Base-by-base conservation (phyloP, 2,329 filamentous ascomycete genomes). In the Chalaropsis ovoidea region DNA sequence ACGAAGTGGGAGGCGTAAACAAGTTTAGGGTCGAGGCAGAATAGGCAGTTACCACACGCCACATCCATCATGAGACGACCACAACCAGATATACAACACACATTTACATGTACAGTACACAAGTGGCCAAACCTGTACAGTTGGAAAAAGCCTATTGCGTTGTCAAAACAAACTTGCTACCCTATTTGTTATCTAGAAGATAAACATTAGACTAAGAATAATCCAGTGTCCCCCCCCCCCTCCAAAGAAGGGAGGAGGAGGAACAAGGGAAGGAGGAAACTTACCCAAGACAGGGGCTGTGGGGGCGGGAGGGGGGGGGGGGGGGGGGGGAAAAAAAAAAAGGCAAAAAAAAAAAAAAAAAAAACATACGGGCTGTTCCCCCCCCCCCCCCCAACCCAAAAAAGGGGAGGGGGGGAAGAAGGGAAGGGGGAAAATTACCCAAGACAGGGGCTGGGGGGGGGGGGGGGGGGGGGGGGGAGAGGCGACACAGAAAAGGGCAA, bases 151-250 rank as follows among this genome's bases (percentile, higher is more conserved):
- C n/a, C n/a, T n/a, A n/a, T n/a, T n/a, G n/a, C n/a, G n/a, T n/a
- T n/a, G 54, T 35, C 27, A 7, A 58, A 58, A 58, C 54, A 58
- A 58, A 58, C 24, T 10, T 58, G 54, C 27, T 58, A 58, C 27
- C 24, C 54, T 8, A 11, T 35, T 35, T 17, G 7, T 35, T 35
- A 47, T 47, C 4, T 5, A 19, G 1, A 47, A 47, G n/a, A 47
- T 47, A 47, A 47, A 47, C 43, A 47, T 47, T 47, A 19, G 27
- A 58, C 54, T 35, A 35, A 35, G 31, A 27, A 58, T 11, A 58
- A 58, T 22, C 2, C n/a, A 58, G 27, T 24, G 15, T 11, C 47
- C 45, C 11, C 19, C 10, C 22, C 13, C 11, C 10, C 24, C 47
- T 24, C 47, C 19, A 47, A 47, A 47, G 49, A 54, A 54, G 13